These are phyloP conservation scores for Saprolegnia diclina DNA, from an alignment of 352 stramenopile species.

Conservation along the genomic window DNA sequence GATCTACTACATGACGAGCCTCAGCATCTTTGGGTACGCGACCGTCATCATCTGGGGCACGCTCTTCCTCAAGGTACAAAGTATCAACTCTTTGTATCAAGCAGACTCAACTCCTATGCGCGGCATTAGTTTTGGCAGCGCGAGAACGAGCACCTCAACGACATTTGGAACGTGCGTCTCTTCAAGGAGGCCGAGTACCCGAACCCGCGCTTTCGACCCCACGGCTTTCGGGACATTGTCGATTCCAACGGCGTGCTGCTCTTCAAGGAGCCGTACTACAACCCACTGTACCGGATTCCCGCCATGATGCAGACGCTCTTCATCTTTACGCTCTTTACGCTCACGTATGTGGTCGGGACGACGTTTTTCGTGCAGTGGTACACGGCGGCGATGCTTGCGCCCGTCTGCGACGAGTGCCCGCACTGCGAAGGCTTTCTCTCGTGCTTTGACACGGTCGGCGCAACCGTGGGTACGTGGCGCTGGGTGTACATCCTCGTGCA, in stretches of 20 bases:
- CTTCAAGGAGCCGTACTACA: slow-evolving; percentile 81
- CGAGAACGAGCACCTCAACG: slow-evolving; percentile 75
- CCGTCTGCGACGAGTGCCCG: slow-evolving; percentile 66
- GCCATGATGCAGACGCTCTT: slow-evolving; percentile 77
- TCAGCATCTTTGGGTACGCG: slow-evolving; percentile 77
- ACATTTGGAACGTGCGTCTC: slow-evolving; percentile 74
- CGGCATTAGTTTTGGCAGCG: slow-evolving; percentile 40
- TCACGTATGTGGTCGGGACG: slow-evolving; percentile 68
- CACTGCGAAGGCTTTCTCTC: slow-evolving; percentile 69
- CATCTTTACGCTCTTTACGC: slow-evolving; percentile 74
- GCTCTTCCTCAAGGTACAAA: slow-evolving; percentile 52
- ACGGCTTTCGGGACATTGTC: slow-evolving; percentile 69
- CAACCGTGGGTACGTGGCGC: slow-evolving; percentile 59
- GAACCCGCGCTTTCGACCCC: slow-evolving; percentile 67
- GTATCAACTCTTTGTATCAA: not conserved
- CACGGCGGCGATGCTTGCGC: slow-evolving; percentile 80
- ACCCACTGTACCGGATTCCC: slow-evolving; percentile 64
- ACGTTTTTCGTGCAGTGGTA: slow-evolving; percentile 87
- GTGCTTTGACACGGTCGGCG: slow-evolving; percentile 73
- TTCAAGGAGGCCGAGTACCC: slow-evolving; percentile 85
- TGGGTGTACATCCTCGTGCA: slow-evolving; percentile 83
- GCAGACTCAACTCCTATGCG: not conserved
- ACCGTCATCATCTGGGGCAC: slow-evolving; percentile 72
- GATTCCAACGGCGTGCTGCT: slow-evolving; percentile 63
- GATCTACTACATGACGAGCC: slow-evolving; percentile 67